A percentile compares a stretch with the other conserved stretches of the same genome.
Evolutionary conservation across 2,329 filamentous ascomycete species (phyloP).

Genomic region (Cladophialophora chaetospira): DNA sequence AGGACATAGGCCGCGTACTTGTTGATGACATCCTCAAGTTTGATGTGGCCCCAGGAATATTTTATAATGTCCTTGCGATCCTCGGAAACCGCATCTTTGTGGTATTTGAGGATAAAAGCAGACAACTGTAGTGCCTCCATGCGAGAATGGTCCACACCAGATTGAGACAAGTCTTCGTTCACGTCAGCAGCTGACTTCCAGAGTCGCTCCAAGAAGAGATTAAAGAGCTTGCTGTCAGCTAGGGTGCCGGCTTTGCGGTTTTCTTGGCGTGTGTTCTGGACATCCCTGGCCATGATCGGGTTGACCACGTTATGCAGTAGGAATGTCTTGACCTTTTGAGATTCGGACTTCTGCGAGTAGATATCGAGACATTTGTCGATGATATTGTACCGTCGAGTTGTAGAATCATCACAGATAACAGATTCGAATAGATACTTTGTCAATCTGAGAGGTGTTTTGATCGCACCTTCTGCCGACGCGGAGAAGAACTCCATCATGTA

Average conservation of each 20-base stretch:
- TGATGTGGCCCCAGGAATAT: constrained; percentile 98
- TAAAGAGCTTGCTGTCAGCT: constrained; percentile 83
- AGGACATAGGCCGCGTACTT: constrained; percentile 98
- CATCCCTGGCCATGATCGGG: constrained; percentile 93
- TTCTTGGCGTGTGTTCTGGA: constrained; percentile 75
- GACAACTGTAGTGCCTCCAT: constrained; percentile 96
- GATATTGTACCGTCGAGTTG: constrained; percentile 81
- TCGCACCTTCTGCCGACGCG: constrained; percentile 76
- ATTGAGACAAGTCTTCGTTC: constrained; percentile 78
- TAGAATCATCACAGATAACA: constrained; percentile 80
- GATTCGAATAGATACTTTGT: constrained; percentile 81
- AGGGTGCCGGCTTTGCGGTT: constrained; percentile 66
- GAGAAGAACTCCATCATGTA: constrained; percentile 83
- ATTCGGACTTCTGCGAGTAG: constrained; percentile 75
- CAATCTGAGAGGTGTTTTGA: constrained; percentile 74
- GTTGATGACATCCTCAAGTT: constrained; percentile 98
- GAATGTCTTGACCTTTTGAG: constrained; percentile 91
- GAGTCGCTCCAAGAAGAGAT: constrained; percentile 86
- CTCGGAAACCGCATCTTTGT: constrained; percentile 83
- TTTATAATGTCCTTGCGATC: constrained; percentile 97
- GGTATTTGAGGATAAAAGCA: constrained; percentile 92
- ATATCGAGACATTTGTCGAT: constrained; percentile 84
- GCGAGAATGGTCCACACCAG: constrained; percentile 89
- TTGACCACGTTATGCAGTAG: constrained; percentile 90
- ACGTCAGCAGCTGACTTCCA: constrained; percentile 86